Base-by-base conservation (phyloP, 345 rosid genomes). In the Eucalyptus viminalis region DNA sequence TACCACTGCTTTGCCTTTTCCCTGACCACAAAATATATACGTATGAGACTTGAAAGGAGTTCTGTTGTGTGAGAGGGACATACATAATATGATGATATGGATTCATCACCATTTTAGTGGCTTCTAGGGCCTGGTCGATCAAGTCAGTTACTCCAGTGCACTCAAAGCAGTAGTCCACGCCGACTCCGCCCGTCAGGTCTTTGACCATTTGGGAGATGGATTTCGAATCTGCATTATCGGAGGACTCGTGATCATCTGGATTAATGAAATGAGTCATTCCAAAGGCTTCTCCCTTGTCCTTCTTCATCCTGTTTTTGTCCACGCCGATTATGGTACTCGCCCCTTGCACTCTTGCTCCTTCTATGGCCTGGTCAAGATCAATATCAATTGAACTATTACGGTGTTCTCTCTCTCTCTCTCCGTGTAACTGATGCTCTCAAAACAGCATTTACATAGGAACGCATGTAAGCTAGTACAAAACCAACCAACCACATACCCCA, bases 211-310 rank as follows among this genome's bases (percentile, higher is more conserved):
- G 89, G 25, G 93, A 86, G 87, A 94, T 80, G 2, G 95, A 69
- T 65, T 94, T 92, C 47, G 47, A 76, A 76, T 76, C 83, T 21
- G 83, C 47, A 76, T 21, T 76, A 37, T 43, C 27, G 27, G 29
- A 40, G 83, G 83, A 76, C 14, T 90, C 89, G n/a, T 88, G 88
- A 7, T 91, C 93, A 34, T 91, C 88, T 8, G 98, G 96, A 86
- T 97, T 94, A 80, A 97, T 90, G 91, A 97, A 97, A 49, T 95
- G 89, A 10, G 93, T 96, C 92, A 97, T 92, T 86, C 98, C 99
- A 86, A 92, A 88, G 14, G 76, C 90, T 80, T 54, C 49, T 65
- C 92, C 94, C 87, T 92, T 96, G 4, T 76, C 91, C 40, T 86
- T 90, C 45, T 92, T 94, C 21, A 14, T 87, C 7, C 40, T 90